Base-by-base conservation (phyloP, 441 rosid genomes). In the Pelargonium fulgidum region DNA sequence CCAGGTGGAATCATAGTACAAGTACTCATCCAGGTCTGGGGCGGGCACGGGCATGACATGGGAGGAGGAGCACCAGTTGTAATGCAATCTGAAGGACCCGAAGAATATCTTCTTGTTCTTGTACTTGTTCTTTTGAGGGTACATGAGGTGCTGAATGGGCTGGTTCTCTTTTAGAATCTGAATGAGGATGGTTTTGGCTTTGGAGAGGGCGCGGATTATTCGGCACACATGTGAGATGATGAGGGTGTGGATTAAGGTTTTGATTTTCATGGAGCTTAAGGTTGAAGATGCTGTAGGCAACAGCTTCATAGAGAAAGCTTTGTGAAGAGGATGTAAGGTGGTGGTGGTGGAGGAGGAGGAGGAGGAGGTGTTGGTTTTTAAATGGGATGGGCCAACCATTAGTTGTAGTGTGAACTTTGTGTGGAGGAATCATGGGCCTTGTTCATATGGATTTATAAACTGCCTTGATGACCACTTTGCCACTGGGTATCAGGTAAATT, bases 81-180 rank as follows among this genome's bases (percentile, higher is more conserved):
- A 93, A 76, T 93, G 96, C 47, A 91, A 82, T 77, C 97, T 78
- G 67, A 87, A 89, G 1, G 97, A 93, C 3, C 98, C 97, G 13
- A 89, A 83, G 67, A 82, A 78, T 17, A 85, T 72, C 67, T 83
- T 76, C 42, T 62, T 68, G 3, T n/a, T 52, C 19, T 58, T 85
- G 66, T 65, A 73, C 66, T 73, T 64, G 70, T 65, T 71, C 50
- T 80, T 79, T 64, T 81, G 83, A 50, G 82, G 78, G 74, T 67
- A 74, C 33, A 78, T 58, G 73, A 79, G 76, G 72, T 52, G 59
- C 22, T 78, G 59, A 6, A 52, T 52, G 16, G 59, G 59, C 59
- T 52, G 59, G 22, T 52, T 52, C 59, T 52, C 59, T 52, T 52
- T 52, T 17, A 52, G 20, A 52, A 52, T 70, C 65, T 74, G 76